Percentiles rank a stretch among this genome's conserved stretches.
phyloP scores from a whole-genome alignment of 495 filamentous ascomycete genomes.

The Neurospora terricola region DNA sequence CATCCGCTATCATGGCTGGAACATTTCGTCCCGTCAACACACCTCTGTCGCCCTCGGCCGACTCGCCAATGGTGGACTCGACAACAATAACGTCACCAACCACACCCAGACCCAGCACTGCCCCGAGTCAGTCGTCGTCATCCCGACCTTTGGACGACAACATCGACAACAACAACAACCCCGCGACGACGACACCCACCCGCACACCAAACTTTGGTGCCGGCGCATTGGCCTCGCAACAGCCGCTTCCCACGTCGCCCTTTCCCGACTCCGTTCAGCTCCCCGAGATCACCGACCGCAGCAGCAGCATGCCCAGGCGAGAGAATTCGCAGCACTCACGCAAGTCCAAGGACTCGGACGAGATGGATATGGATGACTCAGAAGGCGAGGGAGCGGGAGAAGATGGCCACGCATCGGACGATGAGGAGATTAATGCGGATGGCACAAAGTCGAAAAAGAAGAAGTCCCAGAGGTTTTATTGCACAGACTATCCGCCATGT shows the following conservation, averaged over 20 bases:
- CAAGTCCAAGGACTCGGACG: slow-evolving; percentile 59
- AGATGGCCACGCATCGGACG: slow-evolving; percentile 65
- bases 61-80: slow-evolving; percentile 32
- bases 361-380: slow-evolving; percentile 67
- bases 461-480: slow-evolving; percentile 93
- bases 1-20: slow-evolving; percentile 30
- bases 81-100: slow-evolving; percentile 51
- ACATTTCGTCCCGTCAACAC: slow-evolving; percentile 73
- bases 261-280: slow-evolving; percentile 43
- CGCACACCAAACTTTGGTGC: slow-evolving; percentile 41
- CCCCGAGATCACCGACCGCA: slow-evolving; percentile 32
- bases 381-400: slow-evolving; percentile 43
- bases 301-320: slow-evolving; percentile 32
- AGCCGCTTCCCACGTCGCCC: slow-evolving; percentile 49
- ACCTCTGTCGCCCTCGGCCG: slow-evolving; percentile 43
- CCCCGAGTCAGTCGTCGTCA: slow-evolving; percentile 32
- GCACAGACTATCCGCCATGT: slow-evolving; percentile 93
- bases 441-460: slow-evolving; percentile 78
- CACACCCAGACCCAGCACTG: slow-evolving; percentile 44
- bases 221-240: slow-evolving; percentile 39
- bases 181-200: slow-evolving; percentile 48
- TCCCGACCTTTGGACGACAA: slow-evolving; percentile 30
- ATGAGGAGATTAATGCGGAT: slow-evolving; percentile 58
- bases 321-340: slow-evolving; percentile 52
- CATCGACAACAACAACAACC: background rate